Evolutionary conservation across 768 basidiomycete species (phyloP), one percentile per base, ranked within the genome.

Genomic region (Xanthoconium purpureum): DNA sequence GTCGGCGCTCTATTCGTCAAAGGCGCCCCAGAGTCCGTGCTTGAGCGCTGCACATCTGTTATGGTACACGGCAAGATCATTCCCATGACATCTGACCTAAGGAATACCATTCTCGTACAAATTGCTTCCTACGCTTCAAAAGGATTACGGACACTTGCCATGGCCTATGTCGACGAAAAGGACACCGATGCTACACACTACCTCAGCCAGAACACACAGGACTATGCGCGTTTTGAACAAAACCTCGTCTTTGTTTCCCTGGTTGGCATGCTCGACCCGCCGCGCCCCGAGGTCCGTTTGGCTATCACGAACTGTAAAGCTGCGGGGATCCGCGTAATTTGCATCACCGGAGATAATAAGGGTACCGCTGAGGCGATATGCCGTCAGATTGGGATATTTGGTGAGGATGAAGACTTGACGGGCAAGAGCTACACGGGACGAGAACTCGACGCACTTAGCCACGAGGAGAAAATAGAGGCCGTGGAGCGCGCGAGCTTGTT

Each of bases 261-360:
- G 46, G 93, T 96, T 56, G 96, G 92, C 54, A 99, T 99, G 97
- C 82, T 96, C 42, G 96, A 99, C 67, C 96, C 96, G 20, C 96
- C 96, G 6, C 89, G 96, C 30, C 95, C 96, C 5, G 96, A 98
- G 74, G 97, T 94, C 39, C 80, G 81, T 33, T 78, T 72, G 36
- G 95, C 97, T 12, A 84, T 99, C 30, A 89, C 87, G 35, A 93
- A 91, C 70, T 98, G 95, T 76, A 85, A 78, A 63, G 87, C 90
- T 15, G 96, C 95, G 9, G 96, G 96, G 15, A 96, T 99, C 63
- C 83, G 95, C 38, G 94, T 98, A 44, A 85, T 99, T 63, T 96
- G 96, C 66, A 96, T 99, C 70, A 99, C 96, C 4, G 96, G 96
- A 40, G 96, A 98, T 74, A 98, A 97, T 77, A 95, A 95, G 77